phyloP scores from a whole-genome alignment of 2,329 filamentous ascomycete species.

The Botrytis hyacinthi region DNA sequence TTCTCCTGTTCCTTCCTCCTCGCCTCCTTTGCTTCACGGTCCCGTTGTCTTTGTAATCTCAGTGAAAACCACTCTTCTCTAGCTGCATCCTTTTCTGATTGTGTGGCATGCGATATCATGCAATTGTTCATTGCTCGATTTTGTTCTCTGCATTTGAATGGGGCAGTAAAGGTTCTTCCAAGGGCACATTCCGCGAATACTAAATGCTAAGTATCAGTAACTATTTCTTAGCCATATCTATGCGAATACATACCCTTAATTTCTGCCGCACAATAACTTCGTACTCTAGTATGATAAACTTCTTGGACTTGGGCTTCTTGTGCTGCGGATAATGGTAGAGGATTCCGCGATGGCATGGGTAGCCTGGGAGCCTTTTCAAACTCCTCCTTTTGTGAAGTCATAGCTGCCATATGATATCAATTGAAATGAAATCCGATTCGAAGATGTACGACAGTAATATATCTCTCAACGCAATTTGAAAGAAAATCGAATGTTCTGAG shows the following conservation, averaged over 20 bases:
- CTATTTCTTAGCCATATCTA: background rate
- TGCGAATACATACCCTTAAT: constrained; percentile 61
- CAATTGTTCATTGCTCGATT: constrained; percentile 89
- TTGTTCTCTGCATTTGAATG: constrained; percentile 78
- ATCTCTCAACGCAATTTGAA: background rate
- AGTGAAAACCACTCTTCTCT: constrained; percentile 90
- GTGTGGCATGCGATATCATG: constrained; percentile 85
- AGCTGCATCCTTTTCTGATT: constrained; percentile 80
- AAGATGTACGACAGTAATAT: background rate
- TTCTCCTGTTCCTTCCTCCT: constrained; percentile 61
- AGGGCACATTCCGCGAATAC: constrained; percentile 90
- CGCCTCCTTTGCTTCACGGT: constrained; percentile 62
- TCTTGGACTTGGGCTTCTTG: constrained; percentile 82
- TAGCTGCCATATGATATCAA: constrained; percentile 32
- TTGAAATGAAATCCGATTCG: constrained; percentile 10
- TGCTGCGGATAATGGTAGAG: constrained; percentile 75
- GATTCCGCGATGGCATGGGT: constrained; percentile 64
- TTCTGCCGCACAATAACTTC: constrained; percentile 70
- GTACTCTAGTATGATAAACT: constrained; percentile 76
- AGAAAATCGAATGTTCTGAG: constrained; percentile 22
- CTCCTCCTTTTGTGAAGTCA: constrained; percentile 31
- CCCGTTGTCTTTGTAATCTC: constrained; percentile 66
- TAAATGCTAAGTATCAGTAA: constrained; percentile 41
- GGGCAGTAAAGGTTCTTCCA: constrained; percentile 80
- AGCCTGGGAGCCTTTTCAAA: constrained; percentile 36